phyloP scores from a whole-genome alignment of 1,284 basidiomycete species.

The Marasmius tenuissimus region DNA sequence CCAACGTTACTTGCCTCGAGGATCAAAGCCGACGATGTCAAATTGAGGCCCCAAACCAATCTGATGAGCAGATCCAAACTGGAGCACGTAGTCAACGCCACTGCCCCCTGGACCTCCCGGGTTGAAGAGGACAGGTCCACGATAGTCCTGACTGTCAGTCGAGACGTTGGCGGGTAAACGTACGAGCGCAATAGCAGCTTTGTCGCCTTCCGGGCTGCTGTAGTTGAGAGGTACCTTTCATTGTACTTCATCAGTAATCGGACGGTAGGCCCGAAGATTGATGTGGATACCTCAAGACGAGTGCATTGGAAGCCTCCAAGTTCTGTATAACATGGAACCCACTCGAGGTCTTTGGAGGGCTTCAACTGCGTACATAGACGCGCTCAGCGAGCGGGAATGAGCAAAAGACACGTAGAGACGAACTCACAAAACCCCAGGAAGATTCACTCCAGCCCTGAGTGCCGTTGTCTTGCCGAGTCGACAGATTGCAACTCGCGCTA shows the following conservation, averaged over 20 bases:
- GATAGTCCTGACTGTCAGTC: constrained; percentile 29
- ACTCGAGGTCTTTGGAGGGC: constrained; percentile 7
- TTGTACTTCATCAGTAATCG: background rate
- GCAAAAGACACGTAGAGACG: too few species aligned
- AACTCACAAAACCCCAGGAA: too few species aligned
- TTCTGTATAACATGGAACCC: constrained; percentile 9
- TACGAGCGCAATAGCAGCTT: constrained; percentile 39
- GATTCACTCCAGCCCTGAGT: too few species aligned
- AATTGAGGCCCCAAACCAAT: constrained; percentile 41
- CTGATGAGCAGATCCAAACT: constrained; percentile 28
- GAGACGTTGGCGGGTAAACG: constrained; percentile 25
- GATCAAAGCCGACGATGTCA: constrained; percentile 53
- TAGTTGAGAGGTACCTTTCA: constrained; percentile 15
- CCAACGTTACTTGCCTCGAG: constrained; percentile 27
- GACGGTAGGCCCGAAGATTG: background rate
- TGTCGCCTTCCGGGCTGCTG: constrained; percentile 19
- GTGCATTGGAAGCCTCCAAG: constrained; percentile 8
- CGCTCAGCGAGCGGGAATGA: too few species aligned
- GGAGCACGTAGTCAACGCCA: constrained; percentile 27
- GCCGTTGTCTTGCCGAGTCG: too few species aligned
- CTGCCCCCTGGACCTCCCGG: constrained; percentile 50
- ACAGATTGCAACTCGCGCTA: too few species aligned
- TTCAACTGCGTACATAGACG: background rate
- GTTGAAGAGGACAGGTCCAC: constrained; percentile 50
- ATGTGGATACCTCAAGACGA: constrained; percentile 7